Evolutionary conservation across 768 basidiomycete genomes (phyloP).

Genomic region (Sporobolomyces roseus): DNA sequence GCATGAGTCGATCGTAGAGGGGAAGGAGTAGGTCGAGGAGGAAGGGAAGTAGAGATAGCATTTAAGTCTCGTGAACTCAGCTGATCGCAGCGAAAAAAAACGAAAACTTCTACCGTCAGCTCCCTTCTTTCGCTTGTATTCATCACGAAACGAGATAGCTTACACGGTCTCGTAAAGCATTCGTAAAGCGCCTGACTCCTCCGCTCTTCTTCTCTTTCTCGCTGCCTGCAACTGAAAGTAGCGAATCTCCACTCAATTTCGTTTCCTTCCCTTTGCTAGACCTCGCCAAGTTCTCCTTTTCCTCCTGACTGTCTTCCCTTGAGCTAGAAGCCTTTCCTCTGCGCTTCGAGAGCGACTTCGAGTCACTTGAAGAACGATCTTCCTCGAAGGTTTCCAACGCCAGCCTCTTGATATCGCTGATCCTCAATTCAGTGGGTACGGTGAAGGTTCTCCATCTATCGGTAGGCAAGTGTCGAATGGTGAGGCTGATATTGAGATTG

Average conservation of each 20-base stretch:
- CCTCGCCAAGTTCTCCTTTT: constrained; percentile 3
- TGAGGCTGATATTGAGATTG: neutral
- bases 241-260: neutral
- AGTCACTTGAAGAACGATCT: too few species aligned
- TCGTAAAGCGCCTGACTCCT: constrained; percentile 5
- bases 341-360: neutral
- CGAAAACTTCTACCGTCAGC: neutral
- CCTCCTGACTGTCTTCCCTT: neutral
- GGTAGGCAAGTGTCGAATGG: constrained; percentile 9
- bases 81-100: too few species aligned
- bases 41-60: neutral
- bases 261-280: neutral
- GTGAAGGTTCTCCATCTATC: neutral
- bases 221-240: neutral
- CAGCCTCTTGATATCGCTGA: neutral
- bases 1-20: neutral
- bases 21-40: neutral
- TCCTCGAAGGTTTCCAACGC: neutral
- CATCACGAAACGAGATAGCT: neutral
- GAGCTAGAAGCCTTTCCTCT: neutral
- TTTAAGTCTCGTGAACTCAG: constrained; percentile 7
- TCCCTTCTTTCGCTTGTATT: neutral
- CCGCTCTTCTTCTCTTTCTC: neutral
- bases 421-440: neutral
- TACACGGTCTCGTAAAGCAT: constrained; percentile 12